These are phyloP conservation scores for Candida gigantensis DNA, from an alignment of 1,139 yeast genomes.

Conservation along the genomic window DNA sequence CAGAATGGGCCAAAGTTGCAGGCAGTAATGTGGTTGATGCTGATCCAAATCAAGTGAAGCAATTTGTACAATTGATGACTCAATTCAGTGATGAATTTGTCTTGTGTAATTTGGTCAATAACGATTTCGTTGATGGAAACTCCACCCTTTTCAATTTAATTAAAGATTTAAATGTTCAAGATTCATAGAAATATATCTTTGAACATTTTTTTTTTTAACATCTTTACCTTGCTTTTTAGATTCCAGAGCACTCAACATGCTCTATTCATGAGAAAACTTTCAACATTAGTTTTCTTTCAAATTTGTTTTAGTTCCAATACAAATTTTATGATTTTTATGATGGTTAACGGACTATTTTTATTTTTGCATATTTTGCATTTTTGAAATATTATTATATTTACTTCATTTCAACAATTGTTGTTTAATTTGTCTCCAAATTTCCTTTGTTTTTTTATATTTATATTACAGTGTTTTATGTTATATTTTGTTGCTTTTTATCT, in stretches of 20 bases:
- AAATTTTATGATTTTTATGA: constrained; percentile 4
- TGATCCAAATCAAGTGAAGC: constrained; percentile 26
- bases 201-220: too few species aligned
- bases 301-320: too few species aligned
- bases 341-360: constrained; percentile 5
- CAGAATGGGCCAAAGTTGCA: constrained; percentile 73
- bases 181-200: too few species aligned
- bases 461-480: too few species aligned
- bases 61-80: constrained; percentile 45
- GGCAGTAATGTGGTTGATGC: constrained; percentile 41
- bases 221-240: too few species aligned
- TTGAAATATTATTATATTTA: neutral
- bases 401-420: constrained; percentile 11
- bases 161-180: constrained; percentile 26
- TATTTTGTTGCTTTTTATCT: neutral
- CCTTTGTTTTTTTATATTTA: neutral
- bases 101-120: constrained; percentile 87
- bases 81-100: constrained; percentile 60
- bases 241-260: constrained; percentile 9
- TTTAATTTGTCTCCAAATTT: constrained; percentile 1
- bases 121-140: constrained; percentile 64
- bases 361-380: too few species aligned
- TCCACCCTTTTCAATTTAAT: constrained; percentile 48
- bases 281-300: constrained; percentile 9
- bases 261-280: constrained; percentile 6